These are phyloP conservation scores for Penicillium psychrofluorescens DNA, from an alignment of 495 filamentous ascomycete genomes.

Conservation along the genomic window DNA sequence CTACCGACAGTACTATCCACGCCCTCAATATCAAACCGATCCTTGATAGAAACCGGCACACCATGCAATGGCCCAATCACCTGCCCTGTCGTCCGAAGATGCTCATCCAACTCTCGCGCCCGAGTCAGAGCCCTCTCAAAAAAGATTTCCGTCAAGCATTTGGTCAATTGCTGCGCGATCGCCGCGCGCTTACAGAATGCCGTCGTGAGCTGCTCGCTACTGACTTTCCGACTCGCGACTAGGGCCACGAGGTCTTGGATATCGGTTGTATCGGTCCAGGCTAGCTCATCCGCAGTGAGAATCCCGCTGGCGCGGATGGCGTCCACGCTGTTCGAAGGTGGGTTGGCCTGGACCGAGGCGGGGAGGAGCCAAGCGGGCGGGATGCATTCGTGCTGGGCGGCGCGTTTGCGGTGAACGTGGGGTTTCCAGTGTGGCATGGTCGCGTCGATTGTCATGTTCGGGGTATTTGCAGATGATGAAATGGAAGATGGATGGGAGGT, in stretches of 20 bases:
- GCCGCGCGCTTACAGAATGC: slow-evolving; percentile 55
- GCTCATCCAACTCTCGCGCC: slow-evolving; percentile 35
- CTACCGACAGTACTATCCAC: slow-evolving; percentile 41
- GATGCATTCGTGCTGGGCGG: slow-evolving; percentile 14
- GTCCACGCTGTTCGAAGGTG: slow-evolving; percentile 8
- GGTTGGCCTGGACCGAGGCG: neutral
- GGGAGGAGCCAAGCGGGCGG: slow-evolving; percentile 16
- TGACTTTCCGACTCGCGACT: slow-evolving; percentile 1
- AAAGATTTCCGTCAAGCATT: slow-evolving; percentile 61
- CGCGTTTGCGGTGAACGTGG: slow-evolving; percentile 7
- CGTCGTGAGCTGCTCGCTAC: slow-evolving; percentile 33
- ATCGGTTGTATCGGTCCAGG: slow-evolving; percentile 41
- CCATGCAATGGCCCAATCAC: slow-evolving; percentile 59
- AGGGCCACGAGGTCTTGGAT: slow-evolving; percentile 29
- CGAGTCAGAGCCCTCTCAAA: slow-evolving; percentile 39
- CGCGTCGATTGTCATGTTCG: too few species aligned
- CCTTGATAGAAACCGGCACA: slow-evolving; percentile 62
- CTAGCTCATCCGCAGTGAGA: slow-evolving; percentile 36
- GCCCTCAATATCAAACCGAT: slow-evolving; percentile 53
- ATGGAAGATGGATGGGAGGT: too few species aligned
- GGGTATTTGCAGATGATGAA: too few species aligned
- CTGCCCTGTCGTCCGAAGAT: slow-evolving; percentile 29
- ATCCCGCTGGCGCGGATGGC: slow-evolving; percentile 21
- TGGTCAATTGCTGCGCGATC: slow-evolving; percentile 49
- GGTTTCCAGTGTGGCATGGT: slow-evolving; percentile 1